Conservation (phyloP, 208 protist species). For the Crithidia thermophila region DNA sequence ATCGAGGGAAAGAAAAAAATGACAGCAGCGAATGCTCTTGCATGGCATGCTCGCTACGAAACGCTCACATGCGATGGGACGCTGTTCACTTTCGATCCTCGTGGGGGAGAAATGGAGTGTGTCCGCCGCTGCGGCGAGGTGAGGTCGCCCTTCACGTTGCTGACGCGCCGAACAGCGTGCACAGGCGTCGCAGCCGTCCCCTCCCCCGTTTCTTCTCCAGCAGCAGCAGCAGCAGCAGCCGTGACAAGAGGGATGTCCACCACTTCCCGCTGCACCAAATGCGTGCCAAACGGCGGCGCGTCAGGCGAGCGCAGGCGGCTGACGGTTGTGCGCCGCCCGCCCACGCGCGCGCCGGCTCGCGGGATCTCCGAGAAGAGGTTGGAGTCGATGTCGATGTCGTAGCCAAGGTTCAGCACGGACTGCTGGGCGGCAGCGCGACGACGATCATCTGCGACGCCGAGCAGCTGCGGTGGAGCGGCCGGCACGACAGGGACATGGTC, state of each 20-base stretch:
- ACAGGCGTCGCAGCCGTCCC: conserved; percentile 9
- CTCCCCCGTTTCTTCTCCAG: neutral
- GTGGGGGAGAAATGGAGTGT: conserved; percentile 3
- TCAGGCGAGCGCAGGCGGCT: conserved; percentile 66
- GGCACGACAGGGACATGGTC: neutral
- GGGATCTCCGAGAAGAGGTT: conserved; percentile 4
- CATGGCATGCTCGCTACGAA: conserved; percentile 65
- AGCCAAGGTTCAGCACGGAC: conserved; percentile 19
- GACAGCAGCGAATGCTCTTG: conserved; percentile 1
- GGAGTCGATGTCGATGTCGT: conserved; percentile 2
- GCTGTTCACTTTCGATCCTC: neutral
- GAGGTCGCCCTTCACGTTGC: conserved; percentile 2
- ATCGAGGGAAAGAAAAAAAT: neutral
- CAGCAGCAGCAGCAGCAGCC: neutral
- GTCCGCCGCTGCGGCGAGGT: neutral
- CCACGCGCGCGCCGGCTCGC: neutral
- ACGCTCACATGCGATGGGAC: conserved; percentile 50
- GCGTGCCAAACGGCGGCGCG: conserved; percentile 43
- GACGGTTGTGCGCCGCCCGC: conserved; percentile 21
- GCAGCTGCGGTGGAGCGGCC: neutral
- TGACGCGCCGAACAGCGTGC: conserved; percentile 6
- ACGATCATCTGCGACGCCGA: neutral
- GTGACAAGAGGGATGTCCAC: conserved; percentile 9
- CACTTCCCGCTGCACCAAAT: conserved; percentile 42
- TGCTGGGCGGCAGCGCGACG: conserved; percentile 9